phyloP scores from a whole-genome alignment of 148 eudicot species.

The Mesembryanthemum crystallinum region DNA sequence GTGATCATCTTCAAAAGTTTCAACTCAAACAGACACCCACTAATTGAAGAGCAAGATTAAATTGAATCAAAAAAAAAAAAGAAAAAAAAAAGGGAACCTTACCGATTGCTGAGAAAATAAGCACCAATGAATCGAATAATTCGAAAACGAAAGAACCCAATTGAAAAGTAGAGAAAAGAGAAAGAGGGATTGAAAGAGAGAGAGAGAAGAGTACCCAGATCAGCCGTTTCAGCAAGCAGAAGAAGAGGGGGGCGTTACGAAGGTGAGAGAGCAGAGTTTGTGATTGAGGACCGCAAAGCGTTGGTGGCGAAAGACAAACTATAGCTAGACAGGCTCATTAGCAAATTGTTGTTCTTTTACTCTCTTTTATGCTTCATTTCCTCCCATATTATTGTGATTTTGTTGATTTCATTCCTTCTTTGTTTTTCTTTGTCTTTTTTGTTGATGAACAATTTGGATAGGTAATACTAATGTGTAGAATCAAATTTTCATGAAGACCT shows the following conservation, averaged over 20 bases:
- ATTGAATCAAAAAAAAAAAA: neutral
- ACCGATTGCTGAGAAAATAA: neutral
- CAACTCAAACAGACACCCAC: neutral
- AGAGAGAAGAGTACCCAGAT: constrained; percentile 19
- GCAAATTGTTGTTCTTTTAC: too few relatives aligned
- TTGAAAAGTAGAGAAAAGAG: neutral
- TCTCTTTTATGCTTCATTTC: neutral
- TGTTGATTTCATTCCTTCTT: neutral
- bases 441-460: neutral
- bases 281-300: neutral
- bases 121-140: constrained; percentile 10
- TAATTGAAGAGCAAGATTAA: neutral
- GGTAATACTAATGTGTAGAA: too few relatives aligned
- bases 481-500: too few relatives aligned
- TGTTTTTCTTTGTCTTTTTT: neutral
- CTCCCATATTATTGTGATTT: neutral
- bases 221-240: constrained; percentile 13
- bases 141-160: neutral
- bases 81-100: constrained; percentile 3
- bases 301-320: constrained; percentile 14
- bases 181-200: neutral
- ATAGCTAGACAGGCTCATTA: neutral
- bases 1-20: neutral
- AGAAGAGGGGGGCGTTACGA: neutral
- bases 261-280: constrained; percentile 12